phyloP scores from a whole-genome alignment of 1,284 basidiomycete species.

The Ustilago nuda region DNA sequence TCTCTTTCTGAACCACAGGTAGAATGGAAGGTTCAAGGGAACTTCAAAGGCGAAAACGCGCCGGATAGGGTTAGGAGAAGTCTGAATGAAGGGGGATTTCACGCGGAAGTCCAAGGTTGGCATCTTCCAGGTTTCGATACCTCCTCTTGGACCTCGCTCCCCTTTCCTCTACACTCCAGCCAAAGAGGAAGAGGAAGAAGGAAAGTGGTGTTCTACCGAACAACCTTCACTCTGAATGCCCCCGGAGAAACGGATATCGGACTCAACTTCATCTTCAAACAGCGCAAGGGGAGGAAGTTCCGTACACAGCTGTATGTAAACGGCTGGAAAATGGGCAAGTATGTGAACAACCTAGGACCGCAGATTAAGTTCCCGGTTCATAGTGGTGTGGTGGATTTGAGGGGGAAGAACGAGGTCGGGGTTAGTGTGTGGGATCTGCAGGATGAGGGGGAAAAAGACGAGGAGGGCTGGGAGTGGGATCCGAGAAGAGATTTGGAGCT shows the following conservation, averaged over 20 bases:
- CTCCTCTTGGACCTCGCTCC: slow-evolving; percentile 75
- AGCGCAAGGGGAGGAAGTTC: background rate
- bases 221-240: too few relatives aligned
- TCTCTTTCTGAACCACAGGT: slow-evolving; percentile 69
- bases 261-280: slow-evolving; percentile 25
- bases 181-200: slow-evolving; percentile 70
- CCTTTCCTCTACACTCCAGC: slow-evolving; percentile 12
- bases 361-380: slow-evolving; percentile 51
- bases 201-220: slow-evolving; percentile 77
- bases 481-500: slow-evolving; percentile 26
- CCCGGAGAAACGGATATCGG: slow-evolving; percentile 25
- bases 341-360: slow-evolving; percentile 41
- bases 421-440: slow-evolving; percentile 46
- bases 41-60: slow-evolving; percentile 80
- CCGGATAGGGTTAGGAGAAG: slow-evolving; percentile 78
- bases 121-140: slow-evolving; percentile 81
- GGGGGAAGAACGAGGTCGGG: slow-evolving; percentile 41
- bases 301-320: slow-evolving; percentile 58
- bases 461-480: slow-evolving; percentile 24
- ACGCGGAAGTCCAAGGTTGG: slow-evolving; percentile 82
- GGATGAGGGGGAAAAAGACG: slow-evolving; percentile 11
- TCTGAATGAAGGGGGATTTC: slow-evolving; percentile 83
- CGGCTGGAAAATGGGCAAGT: slow-evolving; percentile 62
- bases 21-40: slow-evolving; percentile 84
- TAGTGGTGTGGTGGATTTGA: slow-evolving; percentile 34